phyloP scores from a whole-genome alignment of 2,329 filamentous ascomycete species.

The Lachnellula arida region DNA sequence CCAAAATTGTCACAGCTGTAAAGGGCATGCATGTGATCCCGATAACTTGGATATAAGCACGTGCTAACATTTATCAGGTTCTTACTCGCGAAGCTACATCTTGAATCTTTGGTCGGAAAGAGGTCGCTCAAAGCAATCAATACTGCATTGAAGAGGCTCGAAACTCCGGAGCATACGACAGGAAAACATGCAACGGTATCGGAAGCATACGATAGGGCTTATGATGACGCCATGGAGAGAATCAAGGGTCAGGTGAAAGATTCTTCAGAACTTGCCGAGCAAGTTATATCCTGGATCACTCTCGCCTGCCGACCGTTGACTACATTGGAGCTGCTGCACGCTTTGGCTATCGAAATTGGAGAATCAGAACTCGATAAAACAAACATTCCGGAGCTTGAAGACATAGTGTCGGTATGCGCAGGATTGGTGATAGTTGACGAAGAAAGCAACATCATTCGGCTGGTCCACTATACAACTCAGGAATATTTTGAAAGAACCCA shows the following conservation, averaged over 20 bases:
- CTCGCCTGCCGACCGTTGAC: slow-evolving; percentile 34
- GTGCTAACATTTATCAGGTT: slow-evolving; percentile 1
- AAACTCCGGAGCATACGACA: no score
- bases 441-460: slow-evolving; percentile 21
- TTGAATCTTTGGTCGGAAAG: slow-evolving; percentile 33
- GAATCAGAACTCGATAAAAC: slow-evolving; percentile 32
- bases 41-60: neutral
- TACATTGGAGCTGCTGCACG: slow-evolving; percentile 37
- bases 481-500: slow-evolving; percentile 26
- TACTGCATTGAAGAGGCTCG: slow-evolving; percentile 30
- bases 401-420: slow-evolving; percentile 23
- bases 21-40: slow-evolving; percentile 30
- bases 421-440: slow-evolving; percentile 29
- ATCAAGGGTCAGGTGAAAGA: slow-evolving; percentile 37
- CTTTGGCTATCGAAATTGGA: slow-evolving; percentile 36
- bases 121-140: slow-evolving; percentile 32
- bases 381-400: slow-evolving; percentile 29
- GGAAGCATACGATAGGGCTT: slow-evolving; percentile 35
- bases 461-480: slow-evolving; percentile 30
- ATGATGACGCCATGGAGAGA: slow-evolving; percentile 38
- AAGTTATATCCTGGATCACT: slow-evolving; percentile 35
- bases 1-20: slow-evolving; percentile 16
- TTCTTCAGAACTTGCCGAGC: slow-evolving; percentile 34
- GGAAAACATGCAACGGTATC: slow-evolving; percentile 20
- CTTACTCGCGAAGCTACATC: slow-evolving; percentile 29